Evolutionary conservation across 305 asterid species (phyloP), one percentile per base, ranked within the genome.

Genomic region (Solanum aculeatissimum): DNA sequence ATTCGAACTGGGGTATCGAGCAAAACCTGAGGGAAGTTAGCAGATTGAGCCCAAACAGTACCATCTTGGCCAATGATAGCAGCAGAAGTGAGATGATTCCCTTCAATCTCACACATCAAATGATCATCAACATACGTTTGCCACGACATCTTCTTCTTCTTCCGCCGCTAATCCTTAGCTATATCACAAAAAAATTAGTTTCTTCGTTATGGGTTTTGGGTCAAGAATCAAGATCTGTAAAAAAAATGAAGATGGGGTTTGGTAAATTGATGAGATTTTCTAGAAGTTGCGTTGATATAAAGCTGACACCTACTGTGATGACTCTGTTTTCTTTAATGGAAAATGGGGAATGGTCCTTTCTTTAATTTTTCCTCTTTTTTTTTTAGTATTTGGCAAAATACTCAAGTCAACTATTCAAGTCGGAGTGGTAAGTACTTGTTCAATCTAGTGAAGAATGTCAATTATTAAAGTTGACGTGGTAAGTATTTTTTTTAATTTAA

Each of bases 31-130:
- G 93, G 93, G 42, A 89, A 91, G 58, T 85, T 85, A 49, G 86
- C 32, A 78, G 89, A 89, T 81, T 88, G 91, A 27, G 93, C 91
- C 92, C 93, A 89, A 40, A 91, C 40, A 84, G 86, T 70, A 40
- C 92, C 92, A 85, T 91, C 93, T 58, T 82, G 92, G 4, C 93
- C 92, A 84, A 91, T 86, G 86, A 91, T 89, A 72, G 93, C 92
- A 3, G 93, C 89, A 58, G 89, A 80, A 38, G 92, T 12, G 69
- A 91, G 92, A 58, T 84, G 87, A 83, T 75, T 86, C 81, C 86
- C 93, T 1, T 91, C 93, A 47, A 91, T 85, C 3, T 91, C 92
- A 16, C 90, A 91, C 92, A 91, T 86, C 89, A 91, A 87, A 47
- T 90, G 92, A 7, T 90, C 93, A 27, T 90, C 93, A 8, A 89